A percentile compares a stretch with the other conserved stretches of the same genome.
Evolutionary conservation across 176 grass and related monocot species (phyloP).

Genomic region (Oryza officinalis): DNA sequence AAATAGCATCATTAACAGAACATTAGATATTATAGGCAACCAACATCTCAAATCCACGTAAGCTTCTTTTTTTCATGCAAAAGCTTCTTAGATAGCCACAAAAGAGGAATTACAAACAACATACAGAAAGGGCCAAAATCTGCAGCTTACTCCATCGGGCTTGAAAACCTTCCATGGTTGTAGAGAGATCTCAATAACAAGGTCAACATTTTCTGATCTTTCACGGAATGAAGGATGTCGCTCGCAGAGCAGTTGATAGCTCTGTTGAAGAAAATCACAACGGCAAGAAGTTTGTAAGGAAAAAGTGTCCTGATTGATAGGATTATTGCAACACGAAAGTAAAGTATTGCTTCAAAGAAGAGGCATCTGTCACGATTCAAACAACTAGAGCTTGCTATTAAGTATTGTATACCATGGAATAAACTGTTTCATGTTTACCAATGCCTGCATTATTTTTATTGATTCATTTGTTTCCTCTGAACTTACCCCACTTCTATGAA

Average conservation of each 20-base stretch:
- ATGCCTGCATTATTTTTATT: neutral
- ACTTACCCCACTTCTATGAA: neutral
- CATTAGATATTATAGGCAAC: neutral
- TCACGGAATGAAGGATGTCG: slow-evolving; percentile 91
- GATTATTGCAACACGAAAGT: neutral
- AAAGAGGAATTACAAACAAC: slow-evolving; percentile 22
- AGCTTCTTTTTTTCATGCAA: neutral
- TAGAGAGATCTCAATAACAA: slow-evolving; percentile 97
- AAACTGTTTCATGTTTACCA: neutral
- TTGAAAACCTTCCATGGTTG: slow-evolving; percentile 99
- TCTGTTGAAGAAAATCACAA: slow-evolving; percentile 53
- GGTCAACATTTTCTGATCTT: slow-evolving; percentile 97
- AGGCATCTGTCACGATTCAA: neutral
- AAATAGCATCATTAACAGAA: slow-evolving; percentile 11
- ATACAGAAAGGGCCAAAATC: slow-evolving; percentile 33
- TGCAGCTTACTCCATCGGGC: slow-evolving; percentile 83
- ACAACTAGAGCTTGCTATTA: neutral
- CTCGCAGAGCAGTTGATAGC: slow-evolving; percentile 84
- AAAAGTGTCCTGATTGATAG: neutral
- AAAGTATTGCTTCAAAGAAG: neutral
- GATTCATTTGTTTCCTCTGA: neutral
- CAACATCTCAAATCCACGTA: slow-evolving; percentile 21
- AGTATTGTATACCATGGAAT: neutral
- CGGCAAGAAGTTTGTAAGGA: neutral
- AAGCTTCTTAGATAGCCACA: slow-evolving; percentile 13